Evolutionary conservation across 371 early-diverging fungal species (phyloP), one percentile per base, ranked within the genome.

Genomic region (Parasitella parasitica): DNA sequence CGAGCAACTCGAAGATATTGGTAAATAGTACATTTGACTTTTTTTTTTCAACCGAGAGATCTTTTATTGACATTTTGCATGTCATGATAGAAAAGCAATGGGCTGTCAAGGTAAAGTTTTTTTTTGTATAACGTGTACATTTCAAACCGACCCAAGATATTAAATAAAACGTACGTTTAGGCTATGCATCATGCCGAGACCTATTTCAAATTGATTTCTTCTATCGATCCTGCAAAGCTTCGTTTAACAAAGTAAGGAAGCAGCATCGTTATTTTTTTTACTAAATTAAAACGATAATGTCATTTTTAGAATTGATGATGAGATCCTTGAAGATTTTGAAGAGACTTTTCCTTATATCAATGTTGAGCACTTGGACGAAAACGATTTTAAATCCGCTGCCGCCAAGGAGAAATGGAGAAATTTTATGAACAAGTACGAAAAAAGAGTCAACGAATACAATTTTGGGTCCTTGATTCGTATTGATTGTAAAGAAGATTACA

Each of bases 161-260:
- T 43, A 43, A 43, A 22, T 22, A 16, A 12, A 52, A 20, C 18
- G 38, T 32, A 64, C 13, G 20, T 39, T 46, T 67, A 80, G 80
- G 94, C 96, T 36, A 85, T 92, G 85, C 92, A 92, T 66, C 95
- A 96, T 69, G 95, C 97, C 36, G 96, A 96, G 68, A 93, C 94
- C 12, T 95, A 93, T 74, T 91, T 89, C 81, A 89, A 89, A 39
- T 79, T 96, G 60, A 80, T 96, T 53, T 73, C 81, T 28, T 55
- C 79, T 27, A 75, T 91, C 28, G 92, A 90, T 46, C 82, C 85
- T 34, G 71, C 78, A 35, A 87, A 86, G 60, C 80, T 96, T 63
- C 87, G 85, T 63, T 82, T 97, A 48, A 95, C 95, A 59, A 85
- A 84, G 89, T 88, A 84, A 62, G 61, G 6, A 12, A 16, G 0